Conservation (phyloP, 2,329 filamentous ascomycete species). For the Lasiodiplodia sp. region DNA sequence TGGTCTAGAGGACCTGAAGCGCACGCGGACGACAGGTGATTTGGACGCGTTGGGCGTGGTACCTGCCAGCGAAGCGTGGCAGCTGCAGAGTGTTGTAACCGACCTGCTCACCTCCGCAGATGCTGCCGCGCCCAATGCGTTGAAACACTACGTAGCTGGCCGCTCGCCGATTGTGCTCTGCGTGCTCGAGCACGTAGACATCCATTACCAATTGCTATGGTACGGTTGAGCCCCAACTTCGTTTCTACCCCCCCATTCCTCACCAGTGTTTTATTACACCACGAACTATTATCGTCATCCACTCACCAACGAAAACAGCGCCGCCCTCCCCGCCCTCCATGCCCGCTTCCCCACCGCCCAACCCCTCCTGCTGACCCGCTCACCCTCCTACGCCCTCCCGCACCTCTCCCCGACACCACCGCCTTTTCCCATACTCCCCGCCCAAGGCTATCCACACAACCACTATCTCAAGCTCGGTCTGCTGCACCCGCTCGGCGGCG, state of each 20-base stretch:
- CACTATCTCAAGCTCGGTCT: slow-evolving; percentile 51
- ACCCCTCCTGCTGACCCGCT: slow-evolving; percentile 26
- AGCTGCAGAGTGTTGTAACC: slow-evolving; percentile 37
- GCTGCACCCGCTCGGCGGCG: slow-evolving; percentile 54
- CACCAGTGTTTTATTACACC: background rate
- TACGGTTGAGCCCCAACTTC: slow-evolving; percentile 6
- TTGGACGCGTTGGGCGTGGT: slow-evolving; percentile 45
- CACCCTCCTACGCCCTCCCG: background rate
- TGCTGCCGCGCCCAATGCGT: background rate
- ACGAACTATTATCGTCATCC: background rate
- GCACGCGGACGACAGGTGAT: slow-evolving; percentile 45
- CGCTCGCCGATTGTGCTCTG: slow-evolving; percentile 17
- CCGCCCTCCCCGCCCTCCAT: slow-evolving; percentile 20
- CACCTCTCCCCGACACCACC: background rate
- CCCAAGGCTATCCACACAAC: slow-evolving; percentile 37
- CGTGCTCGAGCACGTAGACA: slow-evolving; percentile 24
- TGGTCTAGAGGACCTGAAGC: slow-evolving; percentile 37
- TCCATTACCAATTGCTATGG: slow-evolving; percentile 24
- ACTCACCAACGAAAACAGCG: slow-evolving; percentile 7
- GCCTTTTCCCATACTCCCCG: slow-evolving; percentile 9
- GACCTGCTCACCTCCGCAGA: slow-evolving; percentile 30
- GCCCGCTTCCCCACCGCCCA: slow-evolving; percentile 10
- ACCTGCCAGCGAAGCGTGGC: slow-evolving; percentile 41
- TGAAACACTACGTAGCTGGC: slow-evolving; percentile 1
- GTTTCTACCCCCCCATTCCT: no score